These are phyloP conservation scores for Vanderwaltozyma polyspora DNA, from an alignment of 805 yeast genomes.

Conservation along the genomic window DNA sequence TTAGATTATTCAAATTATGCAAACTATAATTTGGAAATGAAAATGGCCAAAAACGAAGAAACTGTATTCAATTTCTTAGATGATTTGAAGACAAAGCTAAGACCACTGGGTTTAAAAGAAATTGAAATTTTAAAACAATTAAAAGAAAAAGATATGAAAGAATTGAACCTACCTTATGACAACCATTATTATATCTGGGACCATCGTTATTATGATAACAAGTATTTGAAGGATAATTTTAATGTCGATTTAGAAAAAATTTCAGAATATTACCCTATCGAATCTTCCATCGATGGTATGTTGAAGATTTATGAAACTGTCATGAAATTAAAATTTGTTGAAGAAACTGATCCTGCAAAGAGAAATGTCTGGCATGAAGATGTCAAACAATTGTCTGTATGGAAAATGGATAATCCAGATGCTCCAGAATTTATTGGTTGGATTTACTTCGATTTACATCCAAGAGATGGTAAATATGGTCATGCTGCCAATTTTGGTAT, in stretches of 20 bases:
- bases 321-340: constrained; percentile 57
- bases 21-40: constrained; percentile 58
- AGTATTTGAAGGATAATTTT: constrained; percentile 54
- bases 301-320: constrained; percentile 56
- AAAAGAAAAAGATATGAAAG: constrained; percentile 42
- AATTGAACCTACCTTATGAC: constrained; percentile 34
- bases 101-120: constrained; percentile 50
- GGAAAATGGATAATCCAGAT: constrained; percentile 42
- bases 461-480: constrained; percentile 77
- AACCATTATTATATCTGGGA: constrained; percentile 59
- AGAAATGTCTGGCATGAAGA: constrained; percentile 66
- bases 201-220: constrained; percentile 51
- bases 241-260: constrained; percentile 62
- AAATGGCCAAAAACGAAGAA: constrained; percentile 66
- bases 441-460: constrained; percentile 71
- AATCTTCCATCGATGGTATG: constrained; percentile 58
- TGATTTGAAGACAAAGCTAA: constrained; percentile 48
- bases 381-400: constrained; percentile 62
- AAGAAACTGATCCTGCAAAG: constrained; percentile 30
- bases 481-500: constrained; percentile 80
- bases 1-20: constrained; percentile 63
- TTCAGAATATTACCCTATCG: constrained; percentile 69
- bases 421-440: constrained; percentile 60
- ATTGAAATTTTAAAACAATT: constrained; percentile 35
- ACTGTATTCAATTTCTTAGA: constrained; percentile 50